Conservation (phyloP, 768 basidiomycete species). For the Macrolepiota albuminosa region DNA sequence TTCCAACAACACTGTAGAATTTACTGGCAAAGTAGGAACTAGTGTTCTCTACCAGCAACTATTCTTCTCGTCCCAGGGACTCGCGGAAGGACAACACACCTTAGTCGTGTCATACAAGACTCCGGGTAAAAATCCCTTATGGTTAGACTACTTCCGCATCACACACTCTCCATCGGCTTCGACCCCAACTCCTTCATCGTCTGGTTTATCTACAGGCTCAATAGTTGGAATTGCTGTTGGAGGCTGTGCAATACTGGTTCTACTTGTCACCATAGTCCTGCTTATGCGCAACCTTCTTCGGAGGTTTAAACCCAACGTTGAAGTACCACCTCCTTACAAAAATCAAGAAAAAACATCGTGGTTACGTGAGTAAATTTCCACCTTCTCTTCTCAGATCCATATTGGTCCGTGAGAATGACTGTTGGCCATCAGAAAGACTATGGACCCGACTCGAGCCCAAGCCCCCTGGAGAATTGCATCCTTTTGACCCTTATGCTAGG, state of each 20-base stretch:
- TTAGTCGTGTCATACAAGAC: conserved; percentile 1
- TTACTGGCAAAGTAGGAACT: neutral
- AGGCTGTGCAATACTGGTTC: neutral
- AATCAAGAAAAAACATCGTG: neutral
- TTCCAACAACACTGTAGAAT: neutral
- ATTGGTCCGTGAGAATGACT: neutral
- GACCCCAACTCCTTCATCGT: neutral
- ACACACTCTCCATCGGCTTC: neutral
- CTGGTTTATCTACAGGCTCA: neutral
- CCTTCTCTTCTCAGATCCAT: neutral
- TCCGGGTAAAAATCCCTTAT: conserved; percentile 2
- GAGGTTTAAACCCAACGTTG: neutral
- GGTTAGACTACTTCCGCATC: conserved; percentile 5
- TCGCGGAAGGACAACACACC: conserved; percentile 1
- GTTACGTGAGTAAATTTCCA: neutral
- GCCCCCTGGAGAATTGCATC: neutral
- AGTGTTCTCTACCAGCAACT: neutral
- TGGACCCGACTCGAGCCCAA: neutral
- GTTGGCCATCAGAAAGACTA: neutral
- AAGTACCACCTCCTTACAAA: neutral
- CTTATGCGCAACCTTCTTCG: neutral
- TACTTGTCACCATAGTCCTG: conserved; percentile 2
- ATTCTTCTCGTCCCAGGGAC: neutral
- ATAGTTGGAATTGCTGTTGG: conserved; percentile 7
- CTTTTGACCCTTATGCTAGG: neutral